Percentiles rank a stretch among this genome's conserved stretches.
These are phyloP conservation scores for Podaxis sp. DNA, from an alignment of 768 basidiomycete genomes.

Conservation along the genomic window DNA sequence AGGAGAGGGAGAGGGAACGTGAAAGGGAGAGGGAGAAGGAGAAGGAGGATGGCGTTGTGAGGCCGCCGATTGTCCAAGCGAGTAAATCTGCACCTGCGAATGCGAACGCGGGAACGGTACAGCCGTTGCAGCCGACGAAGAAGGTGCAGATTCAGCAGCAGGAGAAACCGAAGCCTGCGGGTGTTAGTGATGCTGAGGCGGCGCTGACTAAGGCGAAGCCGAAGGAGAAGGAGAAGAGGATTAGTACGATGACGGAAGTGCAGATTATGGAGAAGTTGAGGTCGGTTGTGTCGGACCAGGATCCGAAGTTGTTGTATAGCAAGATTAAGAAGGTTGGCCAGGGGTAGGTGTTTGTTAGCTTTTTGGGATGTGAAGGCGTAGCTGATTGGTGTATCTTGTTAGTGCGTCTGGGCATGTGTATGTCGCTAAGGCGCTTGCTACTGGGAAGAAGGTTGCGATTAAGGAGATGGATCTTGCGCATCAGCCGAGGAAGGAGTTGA, in stretches of 20 bases:
- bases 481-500: conserved; percentile 95
- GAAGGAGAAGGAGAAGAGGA: conserved; percentile 87
- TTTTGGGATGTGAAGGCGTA: conserved; percentile 12
- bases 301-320: conserved; percentile 87
- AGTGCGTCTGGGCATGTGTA: conserved; percentile 98
- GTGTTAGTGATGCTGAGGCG: conserved; percentile 52
- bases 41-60: conserved; percentile 22
- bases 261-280: conserved; percentile 98
- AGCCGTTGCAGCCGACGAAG: conserved; percentile 75
- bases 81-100: conserved; percentile 45
- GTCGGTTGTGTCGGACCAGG: conserved; percentile 81
- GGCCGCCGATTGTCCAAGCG: conserved; percentile 22
- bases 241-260: conserved; percentile 94
- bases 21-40: conserved; percentile 20
- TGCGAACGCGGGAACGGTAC: conserved; percentile 55
- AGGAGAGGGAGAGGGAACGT: conserved; percentile 22
- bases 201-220: conserved; percentile 63
- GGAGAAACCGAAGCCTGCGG: conserved; percentile 45
- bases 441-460: conserved; percentile 89
- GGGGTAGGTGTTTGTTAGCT: conserved; percentile 61
- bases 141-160: conserved; percentile 64
- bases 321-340: conserved; percentile 99
- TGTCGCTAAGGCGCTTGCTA: conserved; percentile 87
- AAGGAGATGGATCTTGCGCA: conserved; percentile 98
- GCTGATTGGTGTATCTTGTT: conserved; percentile 19